Evolutionary conservation across 352 stramenopile genomes (phyloP).

Genomic region (Elongisporangium anandrum): DNA sequence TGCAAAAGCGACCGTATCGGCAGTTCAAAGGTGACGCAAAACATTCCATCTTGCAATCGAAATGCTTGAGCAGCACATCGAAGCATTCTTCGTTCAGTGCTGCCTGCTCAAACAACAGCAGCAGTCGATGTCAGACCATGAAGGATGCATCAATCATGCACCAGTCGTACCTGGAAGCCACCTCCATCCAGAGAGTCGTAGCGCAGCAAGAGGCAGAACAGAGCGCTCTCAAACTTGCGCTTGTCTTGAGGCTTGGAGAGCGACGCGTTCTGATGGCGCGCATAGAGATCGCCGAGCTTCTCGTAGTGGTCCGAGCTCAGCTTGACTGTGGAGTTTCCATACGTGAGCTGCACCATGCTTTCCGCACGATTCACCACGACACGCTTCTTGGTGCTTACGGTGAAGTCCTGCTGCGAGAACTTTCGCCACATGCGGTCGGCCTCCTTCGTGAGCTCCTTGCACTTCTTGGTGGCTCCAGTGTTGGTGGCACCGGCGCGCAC

Average conservation of each 20-base stretch:
- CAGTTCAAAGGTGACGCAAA: conserved; percentile 95
- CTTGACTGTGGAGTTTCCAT: conserved; percentile 67
- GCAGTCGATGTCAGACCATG: not conserved
- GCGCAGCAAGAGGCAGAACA: conserved; percentile 88
- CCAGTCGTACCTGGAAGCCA: conserved; percentile 76
- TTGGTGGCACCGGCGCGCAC: conserved; percentile 64
- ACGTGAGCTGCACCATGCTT: conserved; percentile 45
- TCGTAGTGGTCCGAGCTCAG: conserved; percentile 78
- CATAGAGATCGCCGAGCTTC: conserved; percentile 86
- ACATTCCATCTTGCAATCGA: conserved; percentile 92
- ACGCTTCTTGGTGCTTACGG: conserved; percentile 36
- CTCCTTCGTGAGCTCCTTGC: conserved; percentile 53
- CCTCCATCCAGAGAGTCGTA: conserved; percentile 93
- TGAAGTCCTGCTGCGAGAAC: conserved; percentile 41
- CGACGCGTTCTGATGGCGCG: conserved; percentile 29
- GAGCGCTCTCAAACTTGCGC: conserved; percentile 55
- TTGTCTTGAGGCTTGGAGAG: conserved; percentile 16
- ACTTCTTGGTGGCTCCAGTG: conserved; percentile 56
- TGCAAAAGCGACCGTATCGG: conserved; percentile 88
- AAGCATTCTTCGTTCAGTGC: conserved; percentile 91
- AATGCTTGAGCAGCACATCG: conserved; percentile 86
- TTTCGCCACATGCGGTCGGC: conserved; percentile 49
- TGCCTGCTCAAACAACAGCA: conserved; percentile 20
- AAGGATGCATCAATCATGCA: not conserved
- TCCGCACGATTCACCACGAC: conserved; percentile 34